Evolutionary conservation across 306 rosid species (phyloP).

Genomic region (Aeschynomene evenia): DNA sequence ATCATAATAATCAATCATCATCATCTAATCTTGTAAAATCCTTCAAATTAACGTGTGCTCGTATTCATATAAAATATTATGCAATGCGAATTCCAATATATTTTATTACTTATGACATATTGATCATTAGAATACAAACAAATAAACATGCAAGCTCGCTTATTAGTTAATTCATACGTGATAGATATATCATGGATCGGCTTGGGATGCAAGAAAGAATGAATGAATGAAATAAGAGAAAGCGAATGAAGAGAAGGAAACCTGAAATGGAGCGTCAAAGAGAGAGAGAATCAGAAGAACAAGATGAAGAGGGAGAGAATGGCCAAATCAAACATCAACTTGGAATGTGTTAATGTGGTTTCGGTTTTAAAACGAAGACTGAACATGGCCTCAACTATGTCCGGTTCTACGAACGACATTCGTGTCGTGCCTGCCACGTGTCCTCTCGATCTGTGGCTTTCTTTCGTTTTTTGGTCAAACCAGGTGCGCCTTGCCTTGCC

Average conservation of each 20-base stretch:
- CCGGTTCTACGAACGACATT: conserved; percentile 31
- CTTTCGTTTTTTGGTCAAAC: no score
- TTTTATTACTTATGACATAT: no score
- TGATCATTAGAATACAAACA: no score
- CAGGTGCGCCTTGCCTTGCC: conserved; percentile 16
- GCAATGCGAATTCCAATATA: no score
- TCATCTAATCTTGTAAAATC: no score
- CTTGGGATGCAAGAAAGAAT: not conserved
- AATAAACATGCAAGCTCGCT: no score
- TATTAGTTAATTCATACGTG: no score
- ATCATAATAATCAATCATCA: no score
- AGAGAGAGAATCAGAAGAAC: conserved; percentile 11
- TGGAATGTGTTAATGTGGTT: conserved; percentile 31
- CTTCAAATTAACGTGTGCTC: no score
- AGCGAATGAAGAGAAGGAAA: not conserved
- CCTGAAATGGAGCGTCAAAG: conserved; percentile 15
- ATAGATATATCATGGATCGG: no score
- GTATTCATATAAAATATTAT: no score
- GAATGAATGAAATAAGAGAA: not conserved
- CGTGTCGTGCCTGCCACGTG: conserved; percentile 44
- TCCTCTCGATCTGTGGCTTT: conserved; percentile 15
- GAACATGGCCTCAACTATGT: conserved; percentile 21
- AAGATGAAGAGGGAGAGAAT: not conserved
- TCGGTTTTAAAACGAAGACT: conserved; percentile 27
- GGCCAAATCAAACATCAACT: conserved; percentile 28